Conservation (phyloP, 1,139 yeast species). For the Zygoascus meyerae region DNA sequence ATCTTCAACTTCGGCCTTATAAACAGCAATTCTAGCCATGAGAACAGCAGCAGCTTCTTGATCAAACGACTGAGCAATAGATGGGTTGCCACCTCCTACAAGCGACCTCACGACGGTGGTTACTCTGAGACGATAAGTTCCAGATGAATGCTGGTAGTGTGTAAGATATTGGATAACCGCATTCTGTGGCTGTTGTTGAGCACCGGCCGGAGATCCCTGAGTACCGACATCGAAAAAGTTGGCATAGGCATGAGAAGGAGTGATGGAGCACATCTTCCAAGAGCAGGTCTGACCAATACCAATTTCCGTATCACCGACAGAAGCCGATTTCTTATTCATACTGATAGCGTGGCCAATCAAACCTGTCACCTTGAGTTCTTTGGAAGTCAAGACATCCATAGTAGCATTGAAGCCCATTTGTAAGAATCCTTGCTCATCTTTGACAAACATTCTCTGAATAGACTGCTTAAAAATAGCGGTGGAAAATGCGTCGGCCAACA, state of each 20-base stretch:
- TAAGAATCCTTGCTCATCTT: constrained; percentile 81
- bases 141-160: constrained; percentile 60
- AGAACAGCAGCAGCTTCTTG: constrained; percentile 98
- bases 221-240: constrained; percentile 73
- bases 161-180: constrained; percentile 63
- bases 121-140: constrained; percentile 75
- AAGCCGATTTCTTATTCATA: constrained; percentile 43
- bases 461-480: constrained; percentile 96
- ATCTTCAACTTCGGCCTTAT: constrained; percentile 74
- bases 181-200: constrained; percentile 80
- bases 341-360: constrained; percentile 91
- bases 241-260: constrained; percentile 87
- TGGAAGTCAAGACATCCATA: constrained; percentile 81
- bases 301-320: constrained; percentile 86
- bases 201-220: constrained; percentile 47
- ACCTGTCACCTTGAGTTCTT: constrained; percentile 86
- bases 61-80: constrained; percentile 67
- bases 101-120: constrained; percentile 76
- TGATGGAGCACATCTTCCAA: constrained; percentile 77
- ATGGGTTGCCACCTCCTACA: constrained; percentile 46
- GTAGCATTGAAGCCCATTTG: constrained; percentile 62
- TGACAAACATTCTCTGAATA: constrained; percentile 76
- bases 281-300: constrained; percentile 92
- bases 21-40: constrained; percentile 90
- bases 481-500: constrained; percentile 91